phyloP scores from a whole-genome alignment of 164 flowering plant genomes.

The Magnolia kwangsiensis region DNA sequence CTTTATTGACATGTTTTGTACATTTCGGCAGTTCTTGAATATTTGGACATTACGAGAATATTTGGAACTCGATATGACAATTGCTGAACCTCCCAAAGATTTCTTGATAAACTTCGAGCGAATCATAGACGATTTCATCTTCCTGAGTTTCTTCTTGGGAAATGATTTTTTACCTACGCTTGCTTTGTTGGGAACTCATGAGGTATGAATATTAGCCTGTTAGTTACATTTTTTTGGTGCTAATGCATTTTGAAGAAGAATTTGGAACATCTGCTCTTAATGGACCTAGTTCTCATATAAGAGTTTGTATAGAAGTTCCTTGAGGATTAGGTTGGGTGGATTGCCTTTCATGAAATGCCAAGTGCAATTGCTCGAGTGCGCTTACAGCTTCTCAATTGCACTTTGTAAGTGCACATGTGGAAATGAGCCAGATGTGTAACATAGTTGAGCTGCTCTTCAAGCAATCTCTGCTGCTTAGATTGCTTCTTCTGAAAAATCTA shows the following conservation, averaged over 20 bases:
- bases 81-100: conserved; percentile 22
- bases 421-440: too few relatives aligned
- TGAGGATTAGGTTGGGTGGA: too few relatives aligned
- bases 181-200: conserved; percentile 47
- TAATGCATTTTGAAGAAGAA: not conserved
- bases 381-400: too few relatives aligned
- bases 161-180: conserved; percentile 60
- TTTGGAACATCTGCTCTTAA: not conserved
- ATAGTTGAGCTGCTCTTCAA: too few relatives aligned
- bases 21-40: conserved; percentile 41
- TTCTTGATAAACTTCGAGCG: conserved; percentile 36
- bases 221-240: not conserved
- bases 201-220: conserved; percentile 26
- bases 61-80: conserved; percentile 39
- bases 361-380: too few relatives aligned
- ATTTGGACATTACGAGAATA: conserved; percentile 51
- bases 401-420: too few relatives aligned
- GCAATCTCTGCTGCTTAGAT: too few relatives aligned
- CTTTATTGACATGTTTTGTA: not conserved
- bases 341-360: too few relatives aligned
- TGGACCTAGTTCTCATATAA: not conserved
- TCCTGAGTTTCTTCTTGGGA: conserved; percentile 52
- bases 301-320: too few relatives aligned
- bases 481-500: too few relatives aligned
- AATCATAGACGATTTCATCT: conserved; percentile 49